A percentile compares a stretch with the other conserved stretches of the same genome.
Evolutionary conservation across 2,329 filamentous ascomycete genomes (phyloP).

Genomic region (Cryphonectria nitschkei): DNA sequence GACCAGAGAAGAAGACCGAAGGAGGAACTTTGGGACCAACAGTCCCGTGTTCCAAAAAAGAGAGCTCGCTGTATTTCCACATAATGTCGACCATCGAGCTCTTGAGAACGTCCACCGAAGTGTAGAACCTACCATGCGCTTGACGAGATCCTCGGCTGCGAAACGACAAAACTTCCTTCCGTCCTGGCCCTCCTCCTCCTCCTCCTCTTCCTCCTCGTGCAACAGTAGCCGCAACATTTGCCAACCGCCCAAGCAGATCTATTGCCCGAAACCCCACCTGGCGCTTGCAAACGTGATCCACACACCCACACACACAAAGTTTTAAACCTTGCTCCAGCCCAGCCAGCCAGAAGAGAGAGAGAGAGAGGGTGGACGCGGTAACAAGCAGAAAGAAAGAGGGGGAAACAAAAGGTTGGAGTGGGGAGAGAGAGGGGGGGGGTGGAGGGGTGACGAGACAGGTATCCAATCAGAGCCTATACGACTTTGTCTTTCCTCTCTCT

Average conservation of each 20-base stretch:
- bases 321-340: neutral
- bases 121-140: no score
- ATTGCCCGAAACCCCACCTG: neutral
- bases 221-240: neutral
- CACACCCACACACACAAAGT: neutral
- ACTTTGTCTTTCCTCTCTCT: neutral
- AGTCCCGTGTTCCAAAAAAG: neutral
- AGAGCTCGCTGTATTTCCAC: no score
- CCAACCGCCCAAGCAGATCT: neutral
- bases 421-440: neutral
- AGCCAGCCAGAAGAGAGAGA: no score
- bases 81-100: no score
- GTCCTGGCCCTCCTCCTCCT: no score
- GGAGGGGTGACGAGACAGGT: no score
- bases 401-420: neutral
- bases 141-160: neutral
- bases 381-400: neutral
- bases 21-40: neutral
- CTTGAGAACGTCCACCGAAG: no score
- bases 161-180: neutral
- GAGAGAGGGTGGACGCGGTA: no score
- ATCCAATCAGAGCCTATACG: no score
- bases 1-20: neutral
- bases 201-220: no score
- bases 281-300: neutral